Evolutionary conservation across 192 early-diverging fungal species (phyloP).

Genomic region (Podila verticillata): DNA sequence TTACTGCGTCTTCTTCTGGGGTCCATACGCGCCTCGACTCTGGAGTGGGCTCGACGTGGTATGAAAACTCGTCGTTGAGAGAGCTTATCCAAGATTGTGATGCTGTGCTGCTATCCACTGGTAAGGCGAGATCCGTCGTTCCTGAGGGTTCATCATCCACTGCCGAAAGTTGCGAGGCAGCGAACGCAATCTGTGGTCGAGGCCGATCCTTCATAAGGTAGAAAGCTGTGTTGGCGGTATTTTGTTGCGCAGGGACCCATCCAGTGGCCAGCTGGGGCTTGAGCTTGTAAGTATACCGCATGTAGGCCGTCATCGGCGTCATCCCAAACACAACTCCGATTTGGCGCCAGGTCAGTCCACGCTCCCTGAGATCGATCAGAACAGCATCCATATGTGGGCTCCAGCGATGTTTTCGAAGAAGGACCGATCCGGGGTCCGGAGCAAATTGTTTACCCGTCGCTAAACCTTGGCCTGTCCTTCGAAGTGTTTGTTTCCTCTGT

Average conservation of each 20-base stretch:
- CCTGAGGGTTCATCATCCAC: too few species aligned
- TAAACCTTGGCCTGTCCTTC: background rate
- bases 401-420: slow-evolving; percentile 2
- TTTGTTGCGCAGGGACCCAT: slow-evolving; percentile 21
- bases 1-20: slow-evolving; percentile 19
- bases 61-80: slow-evolving; percentile 11
- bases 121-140: too few species aligned
- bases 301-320: slow-evolving; percentile 11
- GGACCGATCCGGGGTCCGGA: background rate
- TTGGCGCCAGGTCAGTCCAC: slow-evolving; percentile 33
- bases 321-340: slow-evolving; percentile 19
- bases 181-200: background rate
- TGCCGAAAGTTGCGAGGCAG: too few species aligned
- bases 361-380: slow-evolving; percentile 10
- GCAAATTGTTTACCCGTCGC: background rate
- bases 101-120: too few species aligned
- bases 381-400: slow-evolving; percentile 10
- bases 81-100: too few species aligned
- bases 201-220: slow-evolving; percentile 16
- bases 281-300: slow-evolving; percentile 12
- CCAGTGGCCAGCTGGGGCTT: slow-evolving; percentile 5
- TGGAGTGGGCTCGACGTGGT: background rate
- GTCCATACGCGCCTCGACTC: slow-evolving; percentile 9
- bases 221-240: slow-evolving; percentile 8
- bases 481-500: slow-evolving; percentile 3